These are phyloP conservation scores for Stromatinia cepivora DNA, from an alignment of 2,329 filamentous ascomycete genomes.

Conservation along the genomic window DNA sequence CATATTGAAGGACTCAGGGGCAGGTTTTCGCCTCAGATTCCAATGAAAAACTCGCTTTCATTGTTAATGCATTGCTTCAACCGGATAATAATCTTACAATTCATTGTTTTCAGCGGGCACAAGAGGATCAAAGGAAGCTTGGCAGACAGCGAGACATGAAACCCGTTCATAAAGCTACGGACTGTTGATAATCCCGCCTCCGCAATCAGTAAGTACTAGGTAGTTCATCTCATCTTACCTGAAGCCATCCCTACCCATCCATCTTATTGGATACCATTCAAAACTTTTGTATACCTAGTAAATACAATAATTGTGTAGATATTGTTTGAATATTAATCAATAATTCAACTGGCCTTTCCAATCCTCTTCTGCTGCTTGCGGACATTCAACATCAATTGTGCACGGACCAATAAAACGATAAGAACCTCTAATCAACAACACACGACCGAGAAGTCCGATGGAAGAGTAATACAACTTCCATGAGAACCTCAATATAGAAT, in stretches of 20 bases:
- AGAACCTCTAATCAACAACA: slow-evolving; percentile 13
- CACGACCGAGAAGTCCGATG: slow-evolving; percentile 23
- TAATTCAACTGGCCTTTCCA: not conserved
- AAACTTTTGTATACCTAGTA: not conserved
- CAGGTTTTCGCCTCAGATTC: not conserved
- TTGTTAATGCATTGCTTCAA: not conserved
- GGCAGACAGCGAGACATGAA: not conserved
- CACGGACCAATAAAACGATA: slow-evolving; percentile 12
- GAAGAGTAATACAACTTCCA: slow-evolving; percentile 15
- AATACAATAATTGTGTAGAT: not conserved
- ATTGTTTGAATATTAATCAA: not conserved
- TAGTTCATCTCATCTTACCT: slow-evolving; percentile 10
- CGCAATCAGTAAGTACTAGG: not conserved
- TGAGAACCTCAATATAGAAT: slow-evolving; percentile 11
- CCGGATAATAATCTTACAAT: not conserved
- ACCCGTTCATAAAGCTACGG: not conserved
- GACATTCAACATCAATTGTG: not conserved
- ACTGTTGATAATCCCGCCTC: not conserved
- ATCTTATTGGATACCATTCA: not conserved
- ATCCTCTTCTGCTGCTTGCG: not conserved
- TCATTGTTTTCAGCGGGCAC: not conserved
- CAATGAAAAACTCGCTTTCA: no score
- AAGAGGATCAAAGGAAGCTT: not conserved
- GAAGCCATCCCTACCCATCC: not conserved
- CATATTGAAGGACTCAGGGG: not conserved